These are phyloP conservation scores for Xylariaceae sp. DNA, from an alignment of 2,329 filamentous ascomycete species.

Conservation along the genomic window DNA sequence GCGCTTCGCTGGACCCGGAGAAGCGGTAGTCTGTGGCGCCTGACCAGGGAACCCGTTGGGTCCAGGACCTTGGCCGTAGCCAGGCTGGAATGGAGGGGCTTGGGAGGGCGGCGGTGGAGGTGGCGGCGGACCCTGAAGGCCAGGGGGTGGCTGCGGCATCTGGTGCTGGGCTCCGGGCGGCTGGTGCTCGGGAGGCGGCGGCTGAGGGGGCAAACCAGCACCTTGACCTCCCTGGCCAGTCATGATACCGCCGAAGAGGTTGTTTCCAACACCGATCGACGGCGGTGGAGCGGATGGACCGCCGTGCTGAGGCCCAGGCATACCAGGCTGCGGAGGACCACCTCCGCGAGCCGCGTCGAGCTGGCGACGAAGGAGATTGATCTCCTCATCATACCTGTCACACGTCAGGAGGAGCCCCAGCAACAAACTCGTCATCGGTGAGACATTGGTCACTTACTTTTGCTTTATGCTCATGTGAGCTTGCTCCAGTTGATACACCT, in stretches of 20 bases:
- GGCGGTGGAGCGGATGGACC: conserved; percentile 77
- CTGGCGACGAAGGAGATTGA: conserved; percentile 78
- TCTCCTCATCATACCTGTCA: conserved; percentile 85
- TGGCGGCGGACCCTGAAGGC: conserved; percentile 52
- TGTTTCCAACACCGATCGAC: conserved; percentile 84
- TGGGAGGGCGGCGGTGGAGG: conserved; percentile 57
- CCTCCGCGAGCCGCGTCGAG: conserved; percentile 69
- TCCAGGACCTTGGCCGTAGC: conserved; percentile 54
- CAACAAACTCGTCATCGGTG: not conserved
- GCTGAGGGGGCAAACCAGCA: conserved; percentile 73
- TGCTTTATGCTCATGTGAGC: conserved; percentile 81
- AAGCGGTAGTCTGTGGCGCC: conserved; percentile 77
- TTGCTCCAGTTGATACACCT: conserved; percentile 90
- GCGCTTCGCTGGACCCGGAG: conserved; percentile 73
- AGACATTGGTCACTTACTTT: conserved; percentile 60
- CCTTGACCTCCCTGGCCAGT: conserved; percentile 77
- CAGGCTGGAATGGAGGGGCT: conserved; percentile 66
- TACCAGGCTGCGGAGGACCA: conserved; percentile 46
- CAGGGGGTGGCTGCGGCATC: conserved; percentile 71
- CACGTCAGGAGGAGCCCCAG: conserved; percentile 5
- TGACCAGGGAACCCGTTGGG: conserved; percentile 73
- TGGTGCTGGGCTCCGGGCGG: conserved; percentile 48
- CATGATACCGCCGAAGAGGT: conserved; percentile 95
- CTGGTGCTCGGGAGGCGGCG: conserved; percentile 58
- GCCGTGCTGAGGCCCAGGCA: conserved; percentile 67